Evolutionary conservation across 176 grass and related monocot species (phyloP).

Genomic region (Miscanthus lutarioriparius): DNA sequence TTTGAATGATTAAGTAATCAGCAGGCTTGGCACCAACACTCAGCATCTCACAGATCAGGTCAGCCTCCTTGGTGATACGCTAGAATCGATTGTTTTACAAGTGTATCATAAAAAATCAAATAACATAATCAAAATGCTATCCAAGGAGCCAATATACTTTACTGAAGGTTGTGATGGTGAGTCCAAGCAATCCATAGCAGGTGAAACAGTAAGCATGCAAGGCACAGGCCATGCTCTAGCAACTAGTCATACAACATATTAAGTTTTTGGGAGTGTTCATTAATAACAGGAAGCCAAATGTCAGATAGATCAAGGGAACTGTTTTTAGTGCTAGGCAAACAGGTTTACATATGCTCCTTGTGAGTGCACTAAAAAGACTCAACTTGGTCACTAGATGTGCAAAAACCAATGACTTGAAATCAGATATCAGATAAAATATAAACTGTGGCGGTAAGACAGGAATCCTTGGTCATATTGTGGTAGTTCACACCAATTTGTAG

Average conservation of each 20-base stretch:
- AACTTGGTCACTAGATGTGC: conserved; percentile 7
- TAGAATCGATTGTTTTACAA: not conserved
- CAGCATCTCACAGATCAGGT: not conserved
- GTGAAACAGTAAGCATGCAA: conserved; percentile 13
- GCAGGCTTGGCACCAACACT: not conserved
- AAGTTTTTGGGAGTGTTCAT: not conserved
- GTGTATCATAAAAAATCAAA: not conserved
- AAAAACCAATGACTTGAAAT: not conserved
- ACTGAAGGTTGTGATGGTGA: not conserved
- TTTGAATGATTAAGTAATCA: not conserved
- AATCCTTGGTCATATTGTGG: conserved; percentile 6
- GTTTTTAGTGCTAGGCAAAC: not conserved
- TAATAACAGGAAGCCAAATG: not conserved
- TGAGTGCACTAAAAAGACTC: not conserved
- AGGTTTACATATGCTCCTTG: not conserved
- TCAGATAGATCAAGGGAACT: not conserved
- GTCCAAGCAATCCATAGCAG: not conserved
- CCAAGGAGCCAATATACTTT: not conserved
- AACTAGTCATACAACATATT: not conserved
- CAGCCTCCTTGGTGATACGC: conserved; percentile 3
- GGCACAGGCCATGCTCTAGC: not conserved
- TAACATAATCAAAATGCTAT: not conserved
- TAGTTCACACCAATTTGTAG: not conserved
- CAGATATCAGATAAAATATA: not conserved
- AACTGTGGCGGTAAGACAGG: not conserved